A percentile compares a stretch with the other conserved stretches of the same genome.
Evolutionary conservation across 192 early-diverging fungal species (phyloP).

Genomic region (Nowakowskiella sp.): DNA sequence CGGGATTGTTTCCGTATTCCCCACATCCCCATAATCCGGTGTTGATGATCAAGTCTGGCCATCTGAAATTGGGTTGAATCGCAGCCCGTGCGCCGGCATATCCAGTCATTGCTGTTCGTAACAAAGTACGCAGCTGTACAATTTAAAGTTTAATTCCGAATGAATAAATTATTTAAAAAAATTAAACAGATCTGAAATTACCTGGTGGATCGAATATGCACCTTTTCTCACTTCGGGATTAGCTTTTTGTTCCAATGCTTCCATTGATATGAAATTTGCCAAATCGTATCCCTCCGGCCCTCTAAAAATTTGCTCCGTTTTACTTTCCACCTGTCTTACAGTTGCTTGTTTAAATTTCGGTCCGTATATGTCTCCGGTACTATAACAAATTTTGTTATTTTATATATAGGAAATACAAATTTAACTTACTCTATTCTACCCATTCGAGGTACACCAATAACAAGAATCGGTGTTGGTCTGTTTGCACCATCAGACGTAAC

Average conservation of each 20-base stretch:
- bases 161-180: background rate
- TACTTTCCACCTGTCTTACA: background rate
- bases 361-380: background rate
- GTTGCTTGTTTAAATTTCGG: background rate
- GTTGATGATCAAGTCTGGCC: background rate
- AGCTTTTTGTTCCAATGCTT: background rate
- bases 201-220: background rate
- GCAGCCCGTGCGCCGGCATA: background rate
- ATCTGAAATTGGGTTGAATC: background rate
- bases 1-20: background rate
- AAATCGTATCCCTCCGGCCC: background rate
- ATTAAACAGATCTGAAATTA: background rate
- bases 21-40: conserved; percentile 18
- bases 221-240: background rate
- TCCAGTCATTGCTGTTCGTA: background rate
- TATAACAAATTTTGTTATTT: background rate
- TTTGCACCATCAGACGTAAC: background rate
- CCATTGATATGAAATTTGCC: background rate
- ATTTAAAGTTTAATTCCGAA: background rate
- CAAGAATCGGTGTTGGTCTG: background rate
- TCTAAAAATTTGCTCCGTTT: background rate
- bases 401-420: too few relatives aligned
- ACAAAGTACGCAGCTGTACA: background rate
- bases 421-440: background rate
- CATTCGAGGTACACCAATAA: background rate